Evolutionary conservation across 1,284 basidiomycete genomes (phyloP), one percentile per base, ranked within the genome.

Genomic region (Heimioporus punctisporus): DNA sequence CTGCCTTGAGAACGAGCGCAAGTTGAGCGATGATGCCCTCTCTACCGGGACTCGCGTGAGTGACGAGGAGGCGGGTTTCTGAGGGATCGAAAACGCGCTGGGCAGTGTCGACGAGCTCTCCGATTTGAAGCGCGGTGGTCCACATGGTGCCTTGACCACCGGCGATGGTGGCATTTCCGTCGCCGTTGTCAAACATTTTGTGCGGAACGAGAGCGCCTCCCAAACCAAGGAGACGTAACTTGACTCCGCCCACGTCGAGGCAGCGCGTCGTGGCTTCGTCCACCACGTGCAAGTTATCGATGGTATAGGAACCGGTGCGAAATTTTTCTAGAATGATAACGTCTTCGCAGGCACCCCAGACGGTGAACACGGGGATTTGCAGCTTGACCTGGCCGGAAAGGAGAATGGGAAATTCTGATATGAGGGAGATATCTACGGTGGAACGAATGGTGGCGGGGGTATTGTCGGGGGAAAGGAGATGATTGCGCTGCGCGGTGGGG

Each of bases 81-180:
- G 92, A 84, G 14, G 88, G 85, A 71, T 99, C 97, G 69, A 87
- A 96, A 46, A 95, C 93, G 60, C 95, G 86, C 71, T 98, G 94
- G 4, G 97, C 95, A 2, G 95, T 98, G 73, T 99, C 97, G 53
- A 99, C 89, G 43, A 99, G 87, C 74, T 99, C 97, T 58, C 97
- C 97, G 43, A 99, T 92, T 73, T 99, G 97, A 26, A 99, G 82
- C 7, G 95, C 92, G 0, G 97, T 99, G 1, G 95, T 94, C 97
- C 97, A 99, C 90, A 98, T 98, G 24, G 96, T 98, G 27, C 97
- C 97, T 68, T 95, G 92, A 2, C 94, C 97, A 44, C 97, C 97
- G 1, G 97, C 97, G 60, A 99, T 98, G 14, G 97, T 98, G 4
- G 94, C 96, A 47, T 80, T 86, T 2, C 96, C 97, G 51, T 97